phyloP scores from a whole-genome alignment of 2,329 filamentous ascomycete genomes.

The Aquanectria penicillioides region DNA sequence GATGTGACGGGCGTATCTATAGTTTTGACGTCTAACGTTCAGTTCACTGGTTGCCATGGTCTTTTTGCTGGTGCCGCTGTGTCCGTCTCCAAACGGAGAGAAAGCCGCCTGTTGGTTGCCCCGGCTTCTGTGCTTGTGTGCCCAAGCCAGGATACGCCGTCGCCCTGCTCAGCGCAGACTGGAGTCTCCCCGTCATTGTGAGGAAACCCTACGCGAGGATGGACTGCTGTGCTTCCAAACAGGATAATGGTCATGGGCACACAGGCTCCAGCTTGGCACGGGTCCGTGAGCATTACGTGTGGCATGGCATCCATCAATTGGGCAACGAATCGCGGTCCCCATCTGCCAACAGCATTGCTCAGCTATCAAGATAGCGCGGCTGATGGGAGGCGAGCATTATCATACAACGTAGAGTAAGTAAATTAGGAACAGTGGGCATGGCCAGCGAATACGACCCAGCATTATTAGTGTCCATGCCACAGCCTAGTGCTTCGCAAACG shows the following conservation, averaged over 20 bases:
- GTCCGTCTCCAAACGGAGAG: neutral
- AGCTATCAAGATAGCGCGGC: neutral
- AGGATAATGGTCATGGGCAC: constrained; percentile 10
- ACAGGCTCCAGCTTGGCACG: constrained; percentile 3
- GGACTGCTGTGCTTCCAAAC: constrained; percentile 10
- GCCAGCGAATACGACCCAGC: neutral
- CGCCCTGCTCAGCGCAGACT: neutral
- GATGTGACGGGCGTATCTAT: neutral
- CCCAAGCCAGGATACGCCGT: neutral
- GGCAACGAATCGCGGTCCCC: neutral
- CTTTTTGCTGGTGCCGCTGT: neutral
- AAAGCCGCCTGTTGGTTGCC: neutral
- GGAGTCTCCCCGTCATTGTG: constrained; percentile 13
- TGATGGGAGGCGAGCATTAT: too few relatives aligned
- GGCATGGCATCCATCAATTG: constrained; percentile 17
- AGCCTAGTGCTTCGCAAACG: constrained; percentile 18
- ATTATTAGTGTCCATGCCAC: constrained; percentile 7
- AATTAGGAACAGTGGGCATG: neutral
- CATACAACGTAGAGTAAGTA: too few relatives aligned
- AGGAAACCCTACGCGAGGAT: constrained; percentile 7
- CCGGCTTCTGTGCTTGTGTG: constrained; percentile 1
- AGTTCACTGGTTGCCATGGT: too few relatives aligned
- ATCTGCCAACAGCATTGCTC: neutral
- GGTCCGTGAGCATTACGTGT: neutral
- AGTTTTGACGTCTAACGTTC: constrained; percentile 9